phyloP scores from a whole-genome alignment of 208 protist genomes.

The Wallacemonas sp. region DNA sequence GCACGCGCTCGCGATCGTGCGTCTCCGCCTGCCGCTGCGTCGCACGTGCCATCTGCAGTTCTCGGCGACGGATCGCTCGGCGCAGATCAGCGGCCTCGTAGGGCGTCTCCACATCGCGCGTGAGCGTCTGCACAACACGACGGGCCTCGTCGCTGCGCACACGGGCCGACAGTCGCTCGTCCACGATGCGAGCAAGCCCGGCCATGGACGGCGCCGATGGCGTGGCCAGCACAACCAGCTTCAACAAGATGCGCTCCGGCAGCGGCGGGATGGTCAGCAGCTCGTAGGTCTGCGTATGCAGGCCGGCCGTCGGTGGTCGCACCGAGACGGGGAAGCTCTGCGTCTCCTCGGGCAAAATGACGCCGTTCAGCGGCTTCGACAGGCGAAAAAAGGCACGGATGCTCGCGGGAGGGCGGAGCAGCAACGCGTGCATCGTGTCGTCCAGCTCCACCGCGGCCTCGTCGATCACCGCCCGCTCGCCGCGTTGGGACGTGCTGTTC shows the following conservation, averaged over 20 bases:
- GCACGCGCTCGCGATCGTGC: constrained; percentile 26
- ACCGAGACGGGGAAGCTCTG: constrained; percentile 69
- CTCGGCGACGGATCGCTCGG: constrained; percentile 20
- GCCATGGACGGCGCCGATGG: constrained; percentile 19
- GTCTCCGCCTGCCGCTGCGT: constrained; percentile 17
- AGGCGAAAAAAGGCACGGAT: constrained; percentile 56
- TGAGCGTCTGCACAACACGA: constrained; percentile 42
- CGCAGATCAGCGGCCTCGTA: constrained; percentile 53
- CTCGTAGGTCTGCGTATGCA: constrained; percentile 67
- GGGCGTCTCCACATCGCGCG: constrained; percentile 21
- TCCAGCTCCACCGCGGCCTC: neutral
- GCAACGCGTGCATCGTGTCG: constrained; percentile 37
- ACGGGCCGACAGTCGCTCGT: constrained; percentile 42
- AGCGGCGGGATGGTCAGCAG: constrained; percentile 78
- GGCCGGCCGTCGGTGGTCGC: constrained; percentile 46
- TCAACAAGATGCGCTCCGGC: constrained; percentile 59
- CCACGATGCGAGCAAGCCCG: constrained; percentile 24
- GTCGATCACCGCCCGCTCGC: neutral
- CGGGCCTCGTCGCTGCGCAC: constrained; percentile 42
- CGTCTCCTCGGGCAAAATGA: constrained; percentile 66
- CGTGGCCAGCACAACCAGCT: constrained; percentile 46
- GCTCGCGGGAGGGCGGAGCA: constrained; percentile 28
- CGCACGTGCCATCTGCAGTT: constrained; percentile 20
- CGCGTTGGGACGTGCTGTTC: too few species aligned
- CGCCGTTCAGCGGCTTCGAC: constrained; percentile 68